Conservation (phyloP, 257 asterid species). For the Lavandula angustifolia region DNA sequence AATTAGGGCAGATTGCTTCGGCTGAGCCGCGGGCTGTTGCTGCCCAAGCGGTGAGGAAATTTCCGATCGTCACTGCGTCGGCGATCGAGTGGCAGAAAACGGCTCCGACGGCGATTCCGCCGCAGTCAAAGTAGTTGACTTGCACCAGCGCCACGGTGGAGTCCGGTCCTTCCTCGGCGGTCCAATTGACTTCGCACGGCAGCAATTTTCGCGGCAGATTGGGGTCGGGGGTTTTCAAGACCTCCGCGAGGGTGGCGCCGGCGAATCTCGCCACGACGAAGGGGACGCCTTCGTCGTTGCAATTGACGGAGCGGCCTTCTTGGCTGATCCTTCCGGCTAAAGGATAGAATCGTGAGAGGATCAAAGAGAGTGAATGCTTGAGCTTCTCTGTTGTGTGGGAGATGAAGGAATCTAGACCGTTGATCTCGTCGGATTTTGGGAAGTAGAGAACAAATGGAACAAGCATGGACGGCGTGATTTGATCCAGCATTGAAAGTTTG, state of each 20-base stretch:
- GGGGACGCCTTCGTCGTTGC: slow-evolving; percentile 18
- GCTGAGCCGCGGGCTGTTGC: background rate
- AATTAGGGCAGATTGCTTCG: slow-evolving; percentile 22
- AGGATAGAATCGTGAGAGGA: background rate
- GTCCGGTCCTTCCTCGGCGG: background rate
- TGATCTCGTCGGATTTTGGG: background rate
- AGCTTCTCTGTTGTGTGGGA: slow-evolving; percentile 3
- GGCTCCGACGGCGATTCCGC: slow-evolving; percentile 27
- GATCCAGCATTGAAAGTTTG: slow-evolving; percentile 37
- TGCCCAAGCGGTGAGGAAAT: slow-evolving; percentile 30
- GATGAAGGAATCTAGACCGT: background rate
- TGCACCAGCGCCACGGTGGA: slow-evolving; percentile 6
- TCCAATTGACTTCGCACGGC: background rate
- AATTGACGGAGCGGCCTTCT: background rate
- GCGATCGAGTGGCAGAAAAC: slow-evolving; percentile 22
- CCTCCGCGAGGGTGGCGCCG: background rate
- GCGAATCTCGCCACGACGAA: slow-evolving; percentile 1
- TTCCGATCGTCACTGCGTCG: slow-evolving; percentile 13
- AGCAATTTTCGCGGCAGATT: background rate
- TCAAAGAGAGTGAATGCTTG: slow-evolving; percentile 6
- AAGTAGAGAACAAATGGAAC: slow-evolving; percentile 27
- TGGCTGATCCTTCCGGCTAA: background rate
- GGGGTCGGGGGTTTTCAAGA: background rate
- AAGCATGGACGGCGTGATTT: slow-evolving; percentile 15
- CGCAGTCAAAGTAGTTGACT: slow-evolving; percentile 30